These are phyloP conservation scores for Quillaja saponaria DNA, from an alignment of 306 rosid genomes.

Conservation along the genomic window DNA sequence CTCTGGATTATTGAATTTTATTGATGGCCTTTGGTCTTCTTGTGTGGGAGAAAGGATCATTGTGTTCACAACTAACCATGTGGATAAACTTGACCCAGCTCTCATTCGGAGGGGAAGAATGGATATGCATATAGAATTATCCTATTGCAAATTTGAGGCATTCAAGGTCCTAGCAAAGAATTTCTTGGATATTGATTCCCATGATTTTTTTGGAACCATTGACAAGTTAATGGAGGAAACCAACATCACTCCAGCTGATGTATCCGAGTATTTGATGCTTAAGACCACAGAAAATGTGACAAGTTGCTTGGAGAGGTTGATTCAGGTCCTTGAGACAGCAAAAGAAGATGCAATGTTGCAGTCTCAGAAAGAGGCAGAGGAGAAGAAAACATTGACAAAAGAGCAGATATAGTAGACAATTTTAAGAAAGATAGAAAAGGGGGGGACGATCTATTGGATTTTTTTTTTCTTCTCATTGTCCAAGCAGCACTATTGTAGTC, in stretches of 20 bases:
- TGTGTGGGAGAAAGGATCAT: not conserved
- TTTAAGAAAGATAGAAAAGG: too few species aligned
- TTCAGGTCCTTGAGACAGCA: conserved; percentile 52
- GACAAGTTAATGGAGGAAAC: conserved; percentile 35
- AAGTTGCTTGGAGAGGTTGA: conserved; percentile 36
- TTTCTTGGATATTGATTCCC: not conserved
- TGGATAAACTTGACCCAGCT: conserved; percentile 86
- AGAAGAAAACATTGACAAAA: conserved; percentile 5
- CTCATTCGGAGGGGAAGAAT: conserved; percentile 78
- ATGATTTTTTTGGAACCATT: conserved; percentile 3
- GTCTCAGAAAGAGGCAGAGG: conserved; percentile 32
- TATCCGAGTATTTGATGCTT: conserved; percentile 85
- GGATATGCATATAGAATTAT: conserved; percentile 77
- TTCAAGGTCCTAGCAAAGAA: conserved; percentile 34
- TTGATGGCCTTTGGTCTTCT: not conserved
- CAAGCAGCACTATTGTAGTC: too few species aligned
- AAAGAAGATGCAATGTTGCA: conserved; percentile 39
- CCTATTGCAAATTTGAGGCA: conserved; percentile 66
- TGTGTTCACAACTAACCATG: conserved; percentile 41
- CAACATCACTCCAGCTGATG: conserved; percentile 74
- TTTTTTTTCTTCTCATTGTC: too few species aligned
- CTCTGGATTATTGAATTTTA: not conserved
- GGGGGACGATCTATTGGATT: too few species aligned
- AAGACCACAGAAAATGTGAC: conserved; percentile 42
- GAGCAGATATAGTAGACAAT: too few species aligned